These are phyloP conservation scores for Mucor circinelloides DNA, from an alignment of 371 early-diverging fungal species.

Conservation along the genomic window DNA sequence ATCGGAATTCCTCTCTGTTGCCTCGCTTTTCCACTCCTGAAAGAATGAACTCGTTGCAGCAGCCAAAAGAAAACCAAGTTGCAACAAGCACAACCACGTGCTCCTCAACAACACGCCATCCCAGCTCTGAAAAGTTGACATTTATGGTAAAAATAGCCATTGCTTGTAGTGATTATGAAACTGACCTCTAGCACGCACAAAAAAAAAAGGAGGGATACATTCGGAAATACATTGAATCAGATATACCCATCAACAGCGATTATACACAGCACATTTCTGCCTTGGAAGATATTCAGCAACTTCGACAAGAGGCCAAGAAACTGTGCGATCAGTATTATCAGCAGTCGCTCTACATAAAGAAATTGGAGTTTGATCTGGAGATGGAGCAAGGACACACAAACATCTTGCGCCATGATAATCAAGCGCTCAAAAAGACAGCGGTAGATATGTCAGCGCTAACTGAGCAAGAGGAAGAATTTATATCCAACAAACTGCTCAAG, in stretches of 20 bases:
- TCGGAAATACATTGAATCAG: neutral
- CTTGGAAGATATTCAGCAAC: constrained; percentile 32
- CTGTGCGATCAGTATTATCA: constrained; percentile 37
- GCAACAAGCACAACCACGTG: constrained; percentile 7
- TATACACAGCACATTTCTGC: neutral
- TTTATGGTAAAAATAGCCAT: constrained; percentile 1
- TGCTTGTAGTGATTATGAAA: neutral
- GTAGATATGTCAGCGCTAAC: constrained; percentile 67
- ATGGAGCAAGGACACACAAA: constrained; percentile 72
- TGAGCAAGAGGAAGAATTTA: constrained; percentile 76
- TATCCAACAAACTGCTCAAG: constrained; percentile 68
- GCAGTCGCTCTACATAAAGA: constrained; percentile 53
- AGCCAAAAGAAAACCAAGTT: neutral
- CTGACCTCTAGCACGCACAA: neutral
- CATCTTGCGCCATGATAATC: constrained; percentile 69
- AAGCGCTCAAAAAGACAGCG: constrained; percentile 59
- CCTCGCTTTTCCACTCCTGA: neutral
- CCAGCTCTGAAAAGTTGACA: constrained; percentile 2
- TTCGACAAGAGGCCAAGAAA: constrained; percentile 39
- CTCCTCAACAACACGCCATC: neutral
- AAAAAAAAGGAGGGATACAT: neutral
- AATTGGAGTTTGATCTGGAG: constrained; percentile 66
- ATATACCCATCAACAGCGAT: neutral
- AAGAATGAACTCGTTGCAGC: neutral
- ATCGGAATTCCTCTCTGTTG: neutral